A percentile compares a stretch with the other conserved stretches of the same genome.
phyloP scores from a whole-genome alignment of 108 stramenopile genomes.

The Fragilariopsis cylindrus region DNA sequence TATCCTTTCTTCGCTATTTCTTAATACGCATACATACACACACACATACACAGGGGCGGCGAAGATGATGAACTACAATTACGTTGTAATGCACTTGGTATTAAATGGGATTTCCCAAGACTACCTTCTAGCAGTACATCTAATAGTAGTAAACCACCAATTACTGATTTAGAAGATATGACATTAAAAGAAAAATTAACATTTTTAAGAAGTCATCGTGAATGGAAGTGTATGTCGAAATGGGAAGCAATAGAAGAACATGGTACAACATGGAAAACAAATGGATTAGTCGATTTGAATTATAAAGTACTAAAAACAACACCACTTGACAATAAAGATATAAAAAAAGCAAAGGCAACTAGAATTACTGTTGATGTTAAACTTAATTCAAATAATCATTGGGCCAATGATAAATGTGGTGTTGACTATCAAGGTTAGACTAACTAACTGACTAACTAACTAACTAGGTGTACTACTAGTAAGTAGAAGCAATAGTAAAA shows the following conservation, averaged over 20 bases:
- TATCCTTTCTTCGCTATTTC: conserved; percentile 1
- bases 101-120: conserved; percentile 69
- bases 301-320: conserved; percentile 66
- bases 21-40: neutral
- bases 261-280: conserved; percentile 81
- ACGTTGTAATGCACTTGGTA: conserved; percentile 68
- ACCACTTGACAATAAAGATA: conserved; percentile 44
- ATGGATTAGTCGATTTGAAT: conserved; percentile 87
- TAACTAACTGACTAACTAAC: no score
- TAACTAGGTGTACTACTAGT: no score
- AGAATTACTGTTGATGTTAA: conserved; percentile 90
- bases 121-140: neutral
- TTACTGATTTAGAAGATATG: conserved; percentile 83
- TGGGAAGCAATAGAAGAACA: conserved; percentile 97
- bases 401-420: conserved; percentile 86
- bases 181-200: conserved; percentile 67
- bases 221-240: conserved; percentile 98
- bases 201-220: conserved; percentile 70
- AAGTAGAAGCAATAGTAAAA: no score
- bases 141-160: conserved; percentile 32
- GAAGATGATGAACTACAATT: conserved; percentile 99
- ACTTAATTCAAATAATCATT: conserved; percentile 87
- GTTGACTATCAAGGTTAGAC: conserved; percentile 50
- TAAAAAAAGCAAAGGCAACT: conserved; percentile 48
- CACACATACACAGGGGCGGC: conserved; percentile 61